These are phyloP conservation scores for Globisporangium sylvaticum DNA, from an alignment of 352 stramenopile species.

Conservation along the genomic window DNA sequence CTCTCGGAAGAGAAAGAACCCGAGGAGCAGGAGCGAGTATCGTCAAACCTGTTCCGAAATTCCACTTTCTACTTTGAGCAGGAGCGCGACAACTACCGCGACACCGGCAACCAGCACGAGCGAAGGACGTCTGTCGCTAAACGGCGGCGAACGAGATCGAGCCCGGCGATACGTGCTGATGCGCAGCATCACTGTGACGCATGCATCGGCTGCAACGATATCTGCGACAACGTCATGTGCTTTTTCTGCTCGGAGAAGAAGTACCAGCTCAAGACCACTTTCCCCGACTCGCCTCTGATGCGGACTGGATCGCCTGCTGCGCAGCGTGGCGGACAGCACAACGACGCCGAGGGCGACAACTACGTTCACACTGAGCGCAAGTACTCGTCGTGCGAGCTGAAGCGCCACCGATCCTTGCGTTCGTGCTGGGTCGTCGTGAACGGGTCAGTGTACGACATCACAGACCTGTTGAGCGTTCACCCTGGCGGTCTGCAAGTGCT, in stretches of 20 bases:
- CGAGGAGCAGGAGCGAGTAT: neutral
- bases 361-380: constrained; percentile 26
- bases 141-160: neutral
- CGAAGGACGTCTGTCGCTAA: neutral
- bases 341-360: constrained; percentile 1
- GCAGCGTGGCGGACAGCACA: neutral
- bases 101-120: neutral
- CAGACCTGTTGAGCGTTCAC: constrained; percentile 83
- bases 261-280: constrained; percentile 58
- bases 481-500: constrained; percentile 77
- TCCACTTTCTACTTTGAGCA: constrained; percentile 14
- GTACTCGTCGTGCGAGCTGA: constrained; percentile 88
- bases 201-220: constrained; percentile 79
- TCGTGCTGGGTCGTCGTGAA: constrained; percentile 91
- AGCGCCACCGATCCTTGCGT: constrained; percentile 63
- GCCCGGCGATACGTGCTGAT: constrained; percentile 10
- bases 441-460: constrained; percentile 90
- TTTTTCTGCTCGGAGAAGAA: constrained; percentile 79
- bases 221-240: constrained; percentile 53
- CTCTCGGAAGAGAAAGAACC: neutral
- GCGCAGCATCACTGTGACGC: constrained; percentile 58
- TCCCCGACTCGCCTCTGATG: constrained; percentile 22
- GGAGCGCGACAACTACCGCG: neutral
- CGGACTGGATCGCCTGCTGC: neutral
- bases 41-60: constrained; percentile 7